A percentile compares a stretch with the other conserved stretches of the same genome.
These are phyloP conservation scores for Panicum hallii DNA, from an alignment of 202 grass and related monocot genomes.

Conservation along the genomic window DNA sequence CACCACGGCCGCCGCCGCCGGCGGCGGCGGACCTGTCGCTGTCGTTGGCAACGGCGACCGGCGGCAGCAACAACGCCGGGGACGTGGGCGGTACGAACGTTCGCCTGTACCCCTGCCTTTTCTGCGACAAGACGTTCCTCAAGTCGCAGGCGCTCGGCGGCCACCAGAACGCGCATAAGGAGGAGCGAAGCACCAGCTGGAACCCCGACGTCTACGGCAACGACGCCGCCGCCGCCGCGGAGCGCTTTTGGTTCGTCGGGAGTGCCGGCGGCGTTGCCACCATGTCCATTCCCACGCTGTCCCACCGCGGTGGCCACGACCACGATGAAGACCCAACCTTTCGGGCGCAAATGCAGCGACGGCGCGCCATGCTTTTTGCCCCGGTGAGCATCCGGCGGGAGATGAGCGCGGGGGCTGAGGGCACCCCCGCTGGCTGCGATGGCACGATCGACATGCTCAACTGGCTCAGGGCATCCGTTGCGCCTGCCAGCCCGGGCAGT, in stretches of 20 bases:
- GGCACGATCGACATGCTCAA: constrained; percentile 15
- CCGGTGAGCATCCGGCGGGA: not conserved
- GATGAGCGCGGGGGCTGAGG: not conserved
- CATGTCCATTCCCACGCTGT: not conserved
- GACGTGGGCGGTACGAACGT: not conserved
- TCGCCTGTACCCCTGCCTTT: constrained; percentile 13
- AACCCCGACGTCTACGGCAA: constrained; percentile 50
- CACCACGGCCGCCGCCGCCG: not conserved
- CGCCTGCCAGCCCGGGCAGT: not conserved
- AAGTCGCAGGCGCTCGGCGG: constrained; percentile 53
- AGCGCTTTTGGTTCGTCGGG: not conserved
- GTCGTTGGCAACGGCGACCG: not conserved
- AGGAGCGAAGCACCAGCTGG: constrained; percentile 53
- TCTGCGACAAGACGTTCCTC: constrained; percentile 34
- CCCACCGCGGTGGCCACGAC: not conserved
- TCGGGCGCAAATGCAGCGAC: constrained; percentile 3
- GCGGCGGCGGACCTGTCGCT: constrained; percentile 15
- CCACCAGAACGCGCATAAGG: constrained; percentile 70
- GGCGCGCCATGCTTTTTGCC: not conserved
- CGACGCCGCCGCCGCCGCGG: not conserved
- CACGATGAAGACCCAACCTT: not conserved
- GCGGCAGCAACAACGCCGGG: not conserved
- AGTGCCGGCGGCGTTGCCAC: too few relatives aligned
- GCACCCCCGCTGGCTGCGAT: not conserved
- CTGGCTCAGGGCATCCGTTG: not conserved